These are phyloP conservation scores for Fusarium xylarioides DNA, from an alignment of 2,329 filamentous ascomycete species.

Conservation along the genomic window DNA sequence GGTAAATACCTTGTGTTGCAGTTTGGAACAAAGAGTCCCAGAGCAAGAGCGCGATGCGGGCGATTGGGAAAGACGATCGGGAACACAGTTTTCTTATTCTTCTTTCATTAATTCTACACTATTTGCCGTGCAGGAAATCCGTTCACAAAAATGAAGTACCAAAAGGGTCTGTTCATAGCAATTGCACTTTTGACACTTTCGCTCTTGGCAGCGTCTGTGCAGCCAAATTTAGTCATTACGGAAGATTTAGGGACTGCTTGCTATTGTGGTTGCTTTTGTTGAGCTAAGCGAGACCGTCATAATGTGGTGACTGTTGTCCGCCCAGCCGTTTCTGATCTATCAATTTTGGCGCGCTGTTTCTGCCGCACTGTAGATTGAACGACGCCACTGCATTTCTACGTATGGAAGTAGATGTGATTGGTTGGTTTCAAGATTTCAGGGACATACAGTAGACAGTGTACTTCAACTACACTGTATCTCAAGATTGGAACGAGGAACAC, in stretches of 20 bases:
- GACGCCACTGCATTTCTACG: fast-evolving
- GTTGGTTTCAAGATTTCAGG: fast-evolving
- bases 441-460: fast-evolving
- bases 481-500: too few relatives aligned
- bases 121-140: too few relatives aligned
- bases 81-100: too few relatives aligned
- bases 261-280: not conserved
- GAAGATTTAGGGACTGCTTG: not conserved
- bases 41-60: not conserved
- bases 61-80: too few relatives aligned
- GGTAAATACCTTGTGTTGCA: fast-evolving
- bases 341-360: not conserved
- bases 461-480: not conserved
- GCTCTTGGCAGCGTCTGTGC: fast-evolving
- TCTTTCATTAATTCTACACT: too few relatives aligned
- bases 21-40: not conserved
- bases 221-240: fast-evolving
- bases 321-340: not conserved
- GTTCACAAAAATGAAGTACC: too few relatives aligned
- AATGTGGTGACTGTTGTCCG: not conserved
- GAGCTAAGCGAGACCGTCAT: not conserved
- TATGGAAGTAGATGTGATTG: not conserved
- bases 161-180: not conserved
- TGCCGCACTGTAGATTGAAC: not conserved
- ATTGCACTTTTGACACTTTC: not conserved